Percentiles rank a stretch among this genome's conserved stretches.
These are phyloP conservation scores for Myochromella boudieri DNA, from an alignment of 768 basidiomycete species.

Conservation along the genomic window DNA sequence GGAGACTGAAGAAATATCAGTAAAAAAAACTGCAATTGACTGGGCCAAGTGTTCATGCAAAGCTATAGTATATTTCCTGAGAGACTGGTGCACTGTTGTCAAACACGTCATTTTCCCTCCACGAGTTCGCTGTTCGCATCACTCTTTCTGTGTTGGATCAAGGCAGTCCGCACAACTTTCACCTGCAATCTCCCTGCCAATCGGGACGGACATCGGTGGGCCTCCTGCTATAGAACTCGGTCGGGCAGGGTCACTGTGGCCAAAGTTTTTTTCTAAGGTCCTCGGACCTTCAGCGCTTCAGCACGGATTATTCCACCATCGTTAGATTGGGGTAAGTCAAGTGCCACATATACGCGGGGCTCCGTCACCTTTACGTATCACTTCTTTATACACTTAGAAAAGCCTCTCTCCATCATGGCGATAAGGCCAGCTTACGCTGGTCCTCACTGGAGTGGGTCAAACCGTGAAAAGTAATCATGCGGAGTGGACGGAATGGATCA, in stretches of 20 bases:
- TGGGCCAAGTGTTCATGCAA: no score
- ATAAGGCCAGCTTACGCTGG: slow-evolving; percentile 9
- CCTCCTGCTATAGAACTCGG: slow-evolving; percentile 12
- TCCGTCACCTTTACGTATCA: slow-evolving; percentile 9
- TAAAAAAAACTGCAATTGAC: no score
- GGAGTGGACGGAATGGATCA: not conserved
- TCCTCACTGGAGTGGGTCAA: slow-evolving; percentile 5
- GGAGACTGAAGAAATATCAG: no score
- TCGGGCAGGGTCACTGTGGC: slow-evolving; percentile 4
- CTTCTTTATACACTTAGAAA: slow-evolving; percentile 5
- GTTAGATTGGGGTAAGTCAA: no score
- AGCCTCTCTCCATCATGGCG: not conserved
- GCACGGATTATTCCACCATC: no score
- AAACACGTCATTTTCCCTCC: no score
- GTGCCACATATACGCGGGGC: no score
- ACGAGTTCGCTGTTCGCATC: no score
- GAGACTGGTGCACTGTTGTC: no score
- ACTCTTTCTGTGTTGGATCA: slow-evolving; percentile 15
- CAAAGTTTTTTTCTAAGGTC: slow-evolving; percentile 9
- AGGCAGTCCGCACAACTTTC: slow-evolving; percentile 11
- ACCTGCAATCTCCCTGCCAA: no score
- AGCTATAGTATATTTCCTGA: no score
- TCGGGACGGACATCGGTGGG: slow-evolving; percentile 6
- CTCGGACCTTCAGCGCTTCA: no score
- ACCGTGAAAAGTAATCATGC: not conserved